Evolutionary conservation across 1,284 basidiomycete species (phyloP).

Genomic region (Schizopora paradoxa): DNA sequence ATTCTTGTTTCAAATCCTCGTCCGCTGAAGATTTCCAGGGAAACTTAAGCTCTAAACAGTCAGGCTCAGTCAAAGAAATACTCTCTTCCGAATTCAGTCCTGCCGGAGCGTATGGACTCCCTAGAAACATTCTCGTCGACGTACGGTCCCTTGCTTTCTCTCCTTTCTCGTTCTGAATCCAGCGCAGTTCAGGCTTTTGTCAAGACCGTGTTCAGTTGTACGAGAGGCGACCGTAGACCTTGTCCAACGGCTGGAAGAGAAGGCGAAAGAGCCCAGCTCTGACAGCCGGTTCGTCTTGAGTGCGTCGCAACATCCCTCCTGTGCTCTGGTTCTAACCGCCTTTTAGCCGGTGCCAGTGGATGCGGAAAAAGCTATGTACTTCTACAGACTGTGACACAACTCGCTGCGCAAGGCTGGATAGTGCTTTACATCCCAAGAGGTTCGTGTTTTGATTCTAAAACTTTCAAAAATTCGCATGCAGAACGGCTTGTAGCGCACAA

Average conservation of each 20-base stretch:
- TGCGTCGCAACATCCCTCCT: conserved; percentile 30
- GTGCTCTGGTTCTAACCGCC: conserved; percentile 12
- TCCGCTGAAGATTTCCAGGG: no score
- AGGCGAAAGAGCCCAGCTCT: conserved; percentile 37
- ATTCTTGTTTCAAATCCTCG: no score
- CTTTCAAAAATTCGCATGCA: conserved; percentile 1
- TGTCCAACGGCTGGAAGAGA: conserved; percentile 44
- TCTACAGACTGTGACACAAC: conserved; percentile 77
- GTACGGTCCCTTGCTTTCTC: conserved; percentile 33
- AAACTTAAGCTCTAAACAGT: no score
- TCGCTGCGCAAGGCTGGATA: conserved; percentile 68
- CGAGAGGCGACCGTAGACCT: conserved; percentile 55
- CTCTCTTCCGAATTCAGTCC: no score
- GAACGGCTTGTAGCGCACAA: conserved; percentile 49
- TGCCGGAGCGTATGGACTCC: conserved; percentile 66
- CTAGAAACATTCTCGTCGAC: conserved; percentile 59
- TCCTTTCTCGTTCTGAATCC: not conserved
- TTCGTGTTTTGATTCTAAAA: conserved; percentile 27
- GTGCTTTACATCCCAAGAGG: conserved; percentile 87
- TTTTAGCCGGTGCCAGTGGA: conserved; percentile 68
- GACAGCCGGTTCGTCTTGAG: conserved; percentile 57
- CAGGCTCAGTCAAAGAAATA: no score
- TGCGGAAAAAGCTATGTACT: conserved; percentile 83
- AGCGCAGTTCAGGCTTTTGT: conserved; percentile 58
- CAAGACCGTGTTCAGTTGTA: conserved; percentile 60